Conservation (phyloP, 768 basidiomycete species). For the Mrakia frigida region DNA sequence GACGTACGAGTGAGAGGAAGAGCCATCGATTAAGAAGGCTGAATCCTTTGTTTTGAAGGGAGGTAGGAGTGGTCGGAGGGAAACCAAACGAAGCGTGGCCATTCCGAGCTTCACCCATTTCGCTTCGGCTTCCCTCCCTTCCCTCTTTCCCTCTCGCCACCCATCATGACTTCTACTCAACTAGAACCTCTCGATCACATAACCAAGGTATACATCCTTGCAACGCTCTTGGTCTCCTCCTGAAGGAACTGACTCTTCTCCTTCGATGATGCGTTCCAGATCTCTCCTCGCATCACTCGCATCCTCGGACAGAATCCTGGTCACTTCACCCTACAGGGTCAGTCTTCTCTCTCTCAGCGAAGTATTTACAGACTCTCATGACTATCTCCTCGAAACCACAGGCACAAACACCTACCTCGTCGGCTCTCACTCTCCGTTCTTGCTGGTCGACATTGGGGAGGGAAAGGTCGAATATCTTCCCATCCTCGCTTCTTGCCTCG, state of each 20-base stretch:
- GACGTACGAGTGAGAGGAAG: neutral
- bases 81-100: neutral
- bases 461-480: constrained; percentile 64
- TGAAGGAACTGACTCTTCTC: neutral
- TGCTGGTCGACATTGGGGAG: constrained; percentile 78
- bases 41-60: neutral
- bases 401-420: constrained; percentile 88
- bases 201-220: neutral
- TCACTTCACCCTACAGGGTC: constrained; percentile 81
- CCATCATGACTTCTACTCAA: neutral
- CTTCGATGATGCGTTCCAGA: constrained; percentile 13
- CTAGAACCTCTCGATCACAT: neutral
- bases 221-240: too few species aligned
- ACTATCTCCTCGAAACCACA: constrained; percentile 38
- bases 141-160: too few species aligned
- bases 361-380: neutral
- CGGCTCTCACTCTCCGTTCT: constrained; percentile 63
- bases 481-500: constrained; percentile 47
- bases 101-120: neutral
- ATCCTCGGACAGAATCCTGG: constrained; percentile 65
- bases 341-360: neutral
- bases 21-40: neutral
- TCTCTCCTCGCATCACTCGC: constrained; percentile 28
- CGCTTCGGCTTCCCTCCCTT: constrained; percentile 7
- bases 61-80: neutral